Evolutionary conservation across 164 flowering plant species (phyloP).

Genomic region (Stephania japonica): DNA sequence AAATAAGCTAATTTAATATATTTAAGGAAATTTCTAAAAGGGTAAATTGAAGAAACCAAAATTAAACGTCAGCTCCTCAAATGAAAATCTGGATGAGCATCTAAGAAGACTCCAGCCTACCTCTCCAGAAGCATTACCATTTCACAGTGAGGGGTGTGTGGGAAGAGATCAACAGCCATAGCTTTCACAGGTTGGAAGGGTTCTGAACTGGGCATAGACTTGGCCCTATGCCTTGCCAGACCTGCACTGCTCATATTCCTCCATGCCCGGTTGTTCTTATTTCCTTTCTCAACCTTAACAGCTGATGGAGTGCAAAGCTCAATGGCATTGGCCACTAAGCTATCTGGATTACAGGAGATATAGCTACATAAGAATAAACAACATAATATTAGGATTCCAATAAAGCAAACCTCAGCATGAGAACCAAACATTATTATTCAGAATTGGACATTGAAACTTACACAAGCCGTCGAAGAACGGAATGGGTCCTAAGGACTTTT

Average conservation of each 20-base stretch:
- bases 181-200: conserved; percentile 85
- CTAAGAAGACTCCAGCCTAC: conserved; percentile 23
- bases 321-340: conserved; percentile 83
- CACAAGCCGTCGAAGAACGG: conserved; percentile 65
- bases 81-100: conserved; percentile 7
- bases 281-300: conserved; percentile 52
- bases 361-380: conserved; percentile 41
- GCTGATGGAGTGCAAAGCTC: conserved; percentile 81
- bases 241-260: conserved; percentile 86
- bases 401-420: background rate
- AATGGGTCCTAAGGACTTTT: conserved; percentile 76
- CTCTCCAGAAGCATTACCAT: conserved; percentile 92
- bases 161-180: conserved; percentile 89
- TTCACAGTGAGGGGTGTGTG: conserved; percentile 86
- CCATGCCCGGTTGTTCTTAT: conserved; percentile 65
- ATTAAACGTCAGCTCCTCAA: background rate
- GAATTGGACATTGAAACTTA: conserved; percentile 30
- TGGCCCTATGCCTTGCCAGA: conserved; percentile 80
- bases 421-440: background rate
- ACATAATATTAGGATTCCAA: conserved; percentile 4
- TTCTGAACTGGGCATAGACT: conserved; percentile 89
- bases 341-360: conserved; percentile 95
- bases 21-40: background rate
- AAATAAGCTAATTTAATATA: background rate
- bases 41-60: background rate